A percentile compares a stretch with the other conserved stretches of the same genome.
phyloP scores from a whole-genome alignment of 306 rosid genomes.

The Medicago truncatula region DNA sequence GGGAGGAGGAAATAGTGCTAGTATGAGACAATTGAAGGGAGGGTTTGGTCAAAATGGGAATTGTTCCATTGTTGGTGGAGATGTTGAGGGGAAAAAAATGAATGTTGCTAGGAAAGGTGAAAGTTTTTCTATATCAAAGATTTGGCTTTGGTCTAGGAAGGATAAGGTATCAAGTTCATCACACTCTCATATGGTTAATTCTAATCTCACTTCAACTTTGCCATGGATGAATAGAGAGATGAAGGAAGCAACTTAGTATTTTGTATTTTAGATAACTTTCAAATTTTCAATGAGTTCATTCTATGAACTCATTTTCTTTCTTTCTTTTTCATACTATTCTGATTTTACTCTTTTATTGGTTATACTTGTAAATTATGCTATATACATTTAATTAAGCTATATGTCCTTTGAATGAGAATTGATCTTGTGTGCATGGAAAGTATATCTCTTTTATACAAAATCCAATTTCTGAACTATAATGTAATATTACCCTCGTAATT shows the following conservation, averaged over 20 bases:
- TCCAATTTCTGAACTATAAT: slow-evolving; percentile 11
- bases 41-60: slow-evolving; percentile 58
- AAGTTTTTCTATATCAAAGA: slow-evolving; percentile 89
- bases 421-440: slow-evolving; percentile 40
- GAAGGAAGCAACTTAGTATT: slow-evolving; percentile 44
- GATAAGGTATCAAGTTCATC: slow-evolving; percentile 63
- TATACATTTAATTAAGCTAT: slow-evolving; percentile 24
- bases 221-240: slow-evolving; percentile 59
- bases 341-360: slow-evolving; percentile 43
- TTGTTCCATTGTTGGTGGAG: slow-evolving; percentile 58
- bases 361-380: slow-evolving; percentile 49
- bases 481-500: neutral
- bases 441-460: slow-evolving; percentile 29
- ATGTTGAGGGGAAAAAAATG: slow-evolving; percentile 69
- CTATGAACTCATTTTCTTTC: slow-evolving; percentile 10
- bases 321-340: slow-evolving; percentile 35
- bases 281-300: slow-evolving; percentile 33
- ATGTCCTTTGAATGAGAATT: slow-evolving; percentile 41
- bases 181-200: slow-evolving; percentile 53
- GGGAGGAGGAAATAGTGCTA: slow-evolving; percentile 36
- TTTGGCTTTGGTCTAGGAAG: slow-evolving; percentile 94
- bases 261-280: slow-evolving; percentile 29
- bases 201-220: slow-evolving; percentile 53
- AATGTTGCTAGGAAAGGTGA: slow-evolving; percentile 80
- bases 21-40: slow-evolving; percentile 67